These are phyloP conservation scores for Hypomontagnella submonticulosa DNA, from an alignment of 495 filamentous ascomycete genomes.

Conservation along the genomic window DNA sequence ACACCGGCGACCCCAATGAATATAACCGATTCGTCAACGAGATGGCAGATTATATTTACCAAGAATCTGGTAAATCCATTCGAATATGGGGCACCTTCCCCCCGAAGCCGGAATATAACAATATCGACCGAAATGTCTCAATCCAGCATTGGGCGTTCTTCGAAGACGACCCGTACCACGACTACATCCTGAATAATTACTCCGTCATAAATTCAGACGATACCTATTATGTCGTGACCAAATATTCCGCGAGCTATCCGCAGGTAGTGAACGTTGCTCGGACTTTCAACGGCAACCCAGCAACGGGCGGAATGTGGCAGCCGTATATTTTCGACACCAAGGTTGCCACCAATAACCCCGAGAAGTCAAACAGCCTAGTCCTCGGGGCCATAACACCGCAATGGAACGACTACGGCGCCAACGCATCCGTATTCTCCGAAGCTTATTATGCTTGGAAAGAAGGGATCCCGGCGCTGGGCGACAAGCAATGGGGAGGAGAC, in stretches of 20 bases:
- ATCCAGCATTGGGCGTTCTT: constrained; percentile 55
- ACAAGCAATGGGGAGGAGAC: constrained; percentile 67
- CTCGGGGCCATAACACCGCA: constrained; percentile 58
- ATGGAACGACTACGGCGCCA: constrained; percentile 65
- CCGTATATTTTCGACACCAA: constrained; percentile 61
- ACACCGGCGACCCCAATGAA: constrained; percentile 52
- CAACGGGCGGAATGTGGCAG: constrained; percentile 51
- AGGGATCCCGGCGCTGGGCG: constrained; percentile 60
- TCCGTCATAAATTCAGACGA: constrained; percentile 65
- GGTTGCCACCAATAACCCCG: constrained; percentile 58
- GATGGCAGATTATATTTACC: constrained; percentile 56
- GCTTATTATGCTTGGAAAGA: constrained; percentile 62
- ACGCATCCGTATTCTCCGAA: constrained; percentile 58
- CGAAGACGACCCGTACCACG: constrained; percentile 58
- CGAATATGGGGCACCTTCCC: constrained; percentile 67
- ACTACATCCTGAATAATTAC: constrained; percentile 64
- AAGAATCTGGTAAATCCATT: constrained; percentile 54
- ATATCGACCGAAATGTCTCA: constrained; percentile 58
- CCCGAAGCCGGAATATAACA: constrained; percentile 53
- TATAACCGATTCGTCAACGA: constrained; percentile 63
- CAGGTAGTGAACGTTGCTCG: constrained; percentile 53
- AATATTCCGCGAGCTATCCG: constrained; percentile 59
- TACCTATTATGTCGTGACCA: constrained; percentile 60
- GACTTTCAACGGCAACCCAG: constrained; percentile 59
- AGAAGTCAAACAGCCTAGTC: constrained; percentile 51